phyloP scores from a whole-genome alignment of 768 basidiomycete genomes.

The Mycena venus region DNA sequence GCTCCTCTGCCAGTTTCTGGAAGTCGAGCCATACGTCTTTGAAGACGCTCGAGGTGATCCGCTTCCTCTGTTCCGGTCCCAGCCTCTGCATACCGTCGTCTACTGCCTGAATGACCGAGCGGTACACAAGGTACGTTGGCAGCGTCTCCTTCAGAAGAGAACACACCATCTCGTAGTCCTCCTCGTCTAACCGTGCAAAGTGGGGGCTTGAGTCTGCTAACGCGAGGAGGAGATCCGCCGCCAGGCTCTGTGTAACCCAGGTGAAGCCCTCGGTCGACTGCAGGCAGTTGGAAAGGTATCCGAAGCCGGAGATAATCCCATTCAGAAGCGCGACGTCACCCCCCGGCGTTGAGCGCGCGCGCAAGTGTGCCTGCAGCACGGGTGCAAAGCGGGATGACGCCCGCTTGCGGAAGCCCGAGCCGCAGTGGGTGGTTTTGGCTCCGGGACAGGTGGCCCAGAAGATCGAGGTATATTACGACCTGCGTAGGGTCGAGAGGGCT shows the following conservation, averaged over 20 bases:
- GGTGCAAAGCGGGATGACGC: constrained; percentile 45
- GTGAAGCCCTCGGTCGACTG: constrained; percentile 54
- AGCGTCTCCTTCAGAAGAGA: constrained; percentile 43
- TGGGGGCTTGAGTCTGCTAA: constrained; percentile 44
- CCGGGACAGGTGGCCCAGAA: constrained; percentile 48
- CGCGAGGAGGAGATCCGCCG: constrained; percentile 48
- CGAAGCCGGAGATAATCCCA: constrained; percentile 44
- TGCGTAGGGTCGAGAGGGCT: constrained; percentile 34
- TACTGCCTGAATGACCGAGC: constrained; percentile 49
- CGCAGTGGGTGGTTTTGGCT: constrained; percentile 45
- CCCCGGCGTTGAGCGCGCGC: constrained; percentile 36
- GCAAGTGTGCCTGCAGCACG: constrained; percentile 46
- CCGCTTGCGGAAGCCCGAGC: constrained; percentile 45
- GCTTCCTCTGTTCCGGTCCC: constrained; percentile 33
- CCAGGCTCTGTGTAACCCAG: constrained; percentile 49
- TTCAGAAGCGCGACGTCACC: constrained; percentile 37
- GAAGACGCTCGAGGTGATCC: constrained; percentile 37
- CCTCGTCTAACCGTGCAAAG: constrained; percentile 41
- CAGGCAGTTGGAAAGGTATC: constrained; percentile 50
- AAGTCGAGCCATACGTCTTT: constrained; percentile 44
- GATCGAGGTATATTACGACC: constrained; percentile 43
- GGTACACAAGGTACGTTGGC: constrained; percentile 53
- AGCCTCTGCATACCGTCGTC: constrained; percentile 44
- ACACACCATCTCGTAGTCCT: constrained; percentile 47
- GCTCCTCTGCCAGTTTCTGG: constrained; percentile 41